phyloP scores from a whole-genome alignment of 2,329 filamentous ascomycete species.

The Aspergillus candidus region DNA sequence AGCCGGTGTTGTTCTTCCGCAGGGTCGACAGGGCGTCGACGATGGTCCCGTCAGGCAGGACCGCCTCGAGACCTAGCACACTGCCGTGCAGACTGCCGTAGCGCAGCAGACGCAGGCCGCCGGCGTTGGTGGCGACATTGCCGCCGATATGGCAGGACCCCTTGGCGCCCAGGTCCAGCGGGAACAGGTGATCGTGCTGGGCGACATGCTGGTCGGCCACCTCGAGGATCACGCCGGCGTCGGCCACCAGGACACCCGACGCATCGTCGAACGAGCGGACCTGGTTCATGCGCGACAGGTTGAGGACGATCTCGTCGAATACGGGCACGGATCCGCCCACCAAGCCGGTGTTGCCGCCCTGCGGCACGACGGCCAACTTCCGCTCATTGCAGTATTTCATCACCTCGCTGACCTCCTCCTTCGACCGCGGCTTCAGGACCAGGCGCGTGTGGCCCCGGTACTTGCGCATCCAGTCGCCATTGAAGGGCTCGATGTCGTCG shows the following conservation, averaged over 20 bases:
- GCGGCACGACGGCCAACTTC: slow-evolving; percentile 85
- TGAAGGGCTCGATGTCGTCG: slow-evolving; percentile 85
- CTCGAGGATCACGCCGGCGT: slow-evolving; percentile 88
- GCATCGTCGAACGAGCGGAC: slow-evolving; percentile 90
- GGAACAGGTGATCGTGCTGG: slow-evolving; percentile 81
- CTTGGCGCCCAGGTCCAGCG: slow-evolving; percentile 94
- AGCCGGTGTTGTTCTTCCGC: slow-evolving; percentile 98
- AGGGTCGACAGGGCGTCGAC: slow-evolving; percentile 81
- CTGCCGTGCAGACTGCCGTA: slow-evolving; percentile 94
- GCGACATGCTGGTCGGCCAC: slow-evolving; percentile 79
- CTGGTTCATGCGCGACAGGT: slow-evolving; percentile 80
- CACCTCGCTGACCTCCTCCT: slow-evolving; percentile 83
- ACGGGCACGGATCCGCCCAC: slow-evolving; percentile 94
- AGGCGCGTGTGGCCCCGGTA: slow-evolving; percentile 85
- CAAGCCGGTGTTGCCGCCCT: slow-evolving; percentile 93
- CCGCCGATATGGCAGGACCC: slow-evolving; percentile 95
- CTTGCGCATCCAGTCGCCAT: slow-evolving; percentile 98
- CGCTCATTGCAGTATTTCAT: slow-evolving; percentile 93
- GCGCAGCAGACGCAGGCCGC: slow-evolving; percentile 78
- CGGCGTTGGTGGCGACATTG: slow-evolving; percentile 93
- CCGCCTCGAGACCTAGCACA: slow-evolving; percentile 86
- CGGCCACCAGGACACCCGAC: slow-evolving; percentile 81
- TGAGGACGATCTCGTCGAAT: slow-evolving; percentile 97
- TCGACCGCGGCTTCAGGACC: slow-evolving; percentile 77
- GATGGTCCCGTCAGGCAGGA: slow-evolving; percentile 87